phyloP scores from a whole-genome alignment of 2,329 filamentous ascomycete genomes.

The Camptophora hylomeconis region DNA sequence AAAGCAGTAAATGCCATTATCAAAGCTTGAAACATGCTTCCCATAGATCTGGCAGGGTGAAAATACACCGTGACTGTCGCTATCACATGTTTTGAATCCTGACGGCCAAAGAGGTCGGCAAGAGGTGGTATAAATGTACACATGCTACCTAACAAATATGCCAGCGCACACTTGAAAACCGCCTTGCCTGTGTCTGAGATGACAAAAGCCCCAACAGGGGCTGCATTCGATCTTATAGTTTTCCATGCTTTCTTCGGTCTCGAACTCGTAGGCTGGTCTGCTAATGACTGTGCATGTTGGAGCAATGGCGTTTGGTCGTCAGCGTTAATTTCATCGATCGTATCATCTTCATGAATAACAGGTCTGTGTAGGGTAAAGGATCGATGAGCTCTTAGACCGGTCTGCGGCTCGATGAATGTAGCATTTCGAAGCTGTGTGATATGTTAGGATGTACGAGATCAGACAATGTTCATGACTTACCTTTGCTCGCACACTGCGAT shows the following conservation, averaged over 20 bases:
- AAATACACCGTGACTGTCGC: slow-evolving; percentile 93
- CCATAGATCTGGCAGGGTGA: slow-evolving; percentile 72
- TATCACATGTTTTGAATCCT: slow-evolving; percentile 88
- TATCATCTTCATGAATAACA: slow-evolving; percentile 24
- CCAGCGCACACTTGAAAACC: slow-evolving; percentile 81
- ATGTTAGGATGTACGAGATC: no score
- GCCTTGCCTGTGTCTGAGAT: slow-evolving; percentile 62
- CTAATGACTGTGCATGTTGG: no score
- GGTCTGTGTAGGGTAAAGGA: slow-evolving; percentile 60
- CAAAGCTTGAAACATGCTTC: slow-evolving; percentile 79
- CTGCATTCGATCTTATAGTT: no score
- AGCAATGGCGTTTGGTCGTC: no score
- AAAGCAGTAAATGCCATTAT: slow-evolving; percentile 67
- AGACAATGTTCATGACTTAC: no score
- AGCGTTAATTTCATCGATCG: no score
- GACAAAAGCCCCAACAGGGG: slow-evolving; percentile 50
- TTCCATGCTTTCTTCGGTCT: no score
- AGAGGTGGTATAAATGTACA: slow-evolving; percentile 70
- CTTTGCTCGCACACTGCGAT: slow-evolving; percentile 2
- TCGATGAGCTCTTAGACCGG: slow-evolving; percentile 70
- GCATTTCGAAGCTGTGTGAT: slow-evolving; percentile 58
- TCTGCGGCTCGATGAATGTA: slow-evolving; percentile 74
- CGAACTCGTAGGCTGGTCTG: no score
- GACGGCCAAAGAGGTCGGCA: slow-evolving; percentile 60
- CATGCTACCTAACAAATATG: slow-evolving; percentile 74